phyloP scores from a whole-genome alignment of 2,329 filamentous ascomycete species.

The Pseudohalonectria lignicola region DNA sequence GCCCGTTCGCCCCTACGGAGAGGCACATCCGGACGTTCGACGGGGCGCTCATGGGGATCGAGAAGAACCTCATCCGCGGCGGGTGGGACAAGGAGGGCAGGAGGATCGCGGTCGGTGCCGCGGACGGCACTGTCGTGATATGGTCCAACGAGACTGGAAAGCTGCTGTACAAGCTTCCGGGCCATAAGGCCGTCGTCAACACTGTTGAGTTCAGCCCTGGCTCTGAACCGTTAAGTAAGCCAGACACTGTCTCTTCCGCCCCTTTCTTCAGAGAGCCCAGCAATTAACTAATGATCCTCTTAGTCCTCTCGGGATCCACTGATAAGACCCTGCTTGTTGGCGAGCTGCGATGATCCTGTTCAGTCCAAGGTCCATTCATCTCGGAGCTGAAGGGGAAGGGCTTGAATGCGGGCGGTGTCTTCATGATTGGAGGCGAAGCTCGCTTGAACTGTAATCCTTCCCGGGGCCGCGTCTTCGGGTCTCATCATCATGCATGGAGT shows the following conservation, averaged over 20 bases:
- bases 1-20: slow-evolving; percentile 85
- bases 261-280: neutral
- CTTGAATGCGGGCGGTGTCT: no score
- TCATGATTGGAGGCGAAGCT: no score
- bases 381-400: no score
- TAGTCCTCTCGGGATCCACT: slow-evolving; percentile 84
- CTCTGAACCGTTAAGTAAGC: slow-evolving; percentile 80
- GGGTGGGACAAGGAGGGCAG: slow-evolving; percentile 85
- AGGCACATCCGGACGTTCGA: slow-evolving; percentile 81
- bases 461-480: no score
- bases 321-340: slow-evolving; percentile 77
- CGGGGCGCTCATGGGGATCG: slow-evolving; percentile 75
- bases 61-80: slow-evolving; percentile 83
- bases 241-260: neutral
- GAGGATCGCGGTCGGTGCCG: slow-evolving; percentile 79
- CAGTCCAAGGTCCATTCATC: no score
- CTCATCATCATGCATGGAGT: no score
- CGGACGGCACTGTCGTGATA: slow-evolving; percentile 80
- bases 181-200: slow-evolving; percentile 91
- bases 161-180: slow-evolving; percentile 86
- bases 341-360: slow-evolving; percentile 54
- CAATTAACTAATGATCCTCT: slow-evolving; percentile 30
- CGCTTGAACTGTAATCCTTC: no score
- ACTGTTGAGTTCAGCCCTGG: slow-evolving; percentile 83
- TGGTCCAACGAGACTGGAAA: slow-evolving; percentile 88